Percentiles rank a stretch among this genome's conserved stretches.
phyloP scores from a whole-genome alignment of 176 grass and related monocot genomes.

The bread wheat (Triticum aestivum) region IWGSC_CS_RefSeq_v2.1 NC_057805.1:455853429-455853928 shows the following conservation, averaged over 20 bases:
- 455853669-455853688: background rate
- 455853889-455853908: too few relatives aligned
- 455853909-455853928: background rate
- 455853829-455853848: background rate
- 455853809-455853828: background rate
- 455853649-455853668: background rate
- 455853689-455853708: background rate
- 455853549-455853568: background rate
- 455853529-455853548: background rate
- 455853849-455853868: background rate
- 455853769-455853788: constrained; percentile 8
- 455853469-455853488: background rate
- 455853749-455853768: background rate
- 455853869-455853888: background rate
- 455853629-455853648: background rate
- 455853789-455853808: background rate
- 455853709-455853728: background rate
- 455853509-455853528: background rate
- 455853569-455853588: background rate
- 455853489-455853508: background rate
- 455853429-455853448: too few relatives aligned
- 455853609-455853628: background rate
- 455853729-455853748: background rate
- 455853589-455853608: background rate
- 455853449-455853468: background rate